Percentiles rank a stretch among this genome's conserved stretches.
Evolutionary conservation across 345 rosid species (phyloP).

Genomic region (Pistacia integerrima): DNA sequence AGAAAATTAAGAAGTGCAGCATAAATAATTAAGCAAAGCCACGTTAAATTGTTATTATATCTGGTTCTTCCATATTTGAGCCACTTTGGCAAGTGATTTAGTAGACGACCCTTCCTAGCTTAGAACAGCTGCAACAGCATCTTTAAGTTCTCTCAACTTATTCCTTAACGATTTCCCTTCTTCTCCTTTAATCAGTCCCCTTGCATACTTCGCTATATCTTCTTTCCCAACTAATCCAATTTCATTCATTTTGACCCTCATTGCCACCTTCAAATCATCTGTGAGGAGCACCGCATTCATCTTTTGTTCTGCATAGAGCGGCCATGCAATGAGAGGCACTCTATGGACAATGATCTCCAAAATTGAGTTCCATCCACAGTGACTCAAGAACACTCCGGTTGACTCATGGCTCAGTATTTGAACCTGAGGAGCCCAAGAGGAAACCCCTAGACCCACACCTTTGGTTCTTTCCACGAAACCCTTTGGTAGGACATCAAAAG

Average conservation of each 20-base stretch:
- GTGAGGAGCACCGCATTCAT: conserved; percentile 35
- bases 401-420: too few species aligned
- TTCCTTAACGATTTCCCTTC: conserved; percentile 32
- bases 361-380: too few species aligned
- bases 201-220: conserved; percentile 27
- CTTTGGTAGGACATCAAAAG: too few species aligned
- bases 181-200: conserved; percentile 29
- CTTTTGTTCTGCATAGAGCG: conserved; percentile 23
- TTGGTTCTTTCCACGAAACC: too few species aligned
- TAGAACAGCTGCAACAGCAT: conserved; percentile 19
- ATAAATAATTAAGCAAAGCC: too few species aligned
- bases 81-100: conserved; percentile 26
- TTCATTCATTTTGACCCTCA: conserved; percentile 24
- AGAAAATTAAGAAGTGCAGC: too few species aligned
- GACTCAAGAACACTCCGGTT: too few species aligned
- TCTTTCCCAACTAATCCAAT: conserved; percentile 29
- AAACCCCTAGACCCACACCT: too few species aligned
- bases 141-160: conserved; percentile 23
- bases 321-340: too few species aligned
- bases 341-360: too few species aligned
- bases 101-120: conserved; percentile 35
- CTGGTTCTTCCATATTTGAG: conserved; percentile 29
- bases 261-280: conserved; percentile 33
- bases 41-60: too few species aligned
- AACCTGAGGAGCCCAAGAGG: too few species aligned